Conservation (phyloP, 2,329 filamentous ascomycete genomes). For the Geoglossum cookeanum region DNA sequence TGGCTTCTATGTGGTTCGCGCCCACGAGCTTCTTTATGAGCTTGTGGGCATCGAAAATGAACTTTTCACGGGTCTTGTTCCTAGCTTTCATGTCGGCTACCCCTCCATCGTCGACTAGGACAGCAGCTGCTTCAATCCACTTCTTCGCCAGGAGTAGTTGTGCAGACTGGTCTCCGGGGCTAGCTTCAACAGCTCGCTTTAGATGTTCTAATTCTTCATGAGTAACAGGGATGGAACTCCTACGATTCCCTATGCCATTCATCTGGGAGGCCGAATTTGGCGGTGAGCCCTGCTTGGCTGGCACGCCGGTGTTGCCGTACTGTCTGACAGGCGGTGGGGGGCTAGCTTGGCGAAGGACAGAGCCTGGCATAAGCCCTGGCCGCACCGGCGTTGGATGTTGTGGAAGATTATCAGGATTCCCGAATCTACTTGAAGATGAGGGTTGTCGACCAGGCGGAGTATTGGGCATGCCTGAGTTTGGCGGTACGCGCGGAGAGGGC, state of each 20-base stretch:
- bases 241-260: conserved; percentile 14
- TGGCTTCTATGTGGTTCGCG: conserved; percentile 59
- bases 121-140: conserved; percentile 64
- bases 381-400: conserved; percentile 36
- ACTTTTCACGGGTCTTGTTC: conserved; percentile 56
- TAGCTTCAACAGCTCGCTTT: conserved; percentile 46
- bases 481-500: neutral
- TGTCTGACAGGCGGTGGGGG: conserved; percentile 34
- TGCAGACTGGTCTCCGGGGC: conserved; percentile 51
- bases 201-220: conserved; percentile 58
- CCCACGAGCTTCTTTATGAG: conserved; percentile 72
- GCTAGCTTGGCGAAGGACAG: conserved; percentile 17
- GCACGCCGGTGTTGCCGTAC: conserved; percentile 22
- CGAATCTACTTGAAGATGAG: conserved; percentile 13
- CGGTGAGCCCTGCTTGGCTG: conserved; percentile 20
- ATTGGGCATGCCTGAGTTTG: conserved; percentile 9
- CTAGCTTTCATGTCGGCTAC: conserved; percentile 46
- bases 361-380: conserved; percentile 26
- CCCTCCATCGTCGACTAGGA: conserved; percentile 58
- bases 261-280: conserved; percentile 16
- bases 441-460: neutral
- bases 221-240: conserved; percentile 42
- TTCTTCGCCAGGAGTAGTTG: conserved; percentile 63
- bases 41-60: conserved; percentile 72
- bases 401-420: conserved; percentile 35